phyloP scores from a whole-genome alignment of 2,329 filamentous ascomycete genomes.

The Aschersonia sp. region DNA sequence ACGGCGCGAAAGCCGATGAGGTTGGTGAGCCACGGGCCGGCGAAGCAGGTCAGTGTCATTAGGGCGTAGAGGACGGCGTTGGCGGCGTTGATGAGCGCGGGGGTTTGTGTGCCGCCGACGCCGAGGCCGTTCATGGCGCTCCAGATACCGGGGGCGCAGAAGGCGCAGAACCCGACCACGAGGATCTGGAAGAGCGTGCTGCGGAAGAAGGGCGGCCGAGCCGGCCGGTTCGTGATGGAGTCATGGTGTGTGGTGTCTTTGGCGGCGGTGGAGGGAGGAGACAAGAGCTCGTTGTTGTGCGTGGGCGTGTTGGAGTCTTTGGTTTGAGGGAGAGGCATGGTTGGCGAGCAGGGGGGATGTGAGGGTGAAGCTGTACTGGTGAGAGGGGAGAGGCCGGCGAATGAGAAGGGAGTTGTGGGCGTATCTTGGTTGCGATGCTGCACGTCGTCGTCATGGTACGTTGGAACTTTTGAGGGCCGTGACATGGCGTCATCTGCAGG shows the following conservation, averaged over 20 bases:
- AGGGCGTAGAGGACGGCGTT: constrained; percentile 33
- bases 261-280: background rate
- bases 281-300: background rate
- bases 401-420: too few relatives aligned
- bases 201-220: background rate
- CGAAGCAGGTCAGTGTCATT: constrained; percentile 29
- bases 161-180: constrained; percentile 36
- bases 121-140: constrained; percentile 10
- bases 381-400: too few relatives aligned
- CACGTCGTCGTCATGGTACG: too few relatives aligned
- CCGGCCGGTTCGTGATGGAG: too few relatives aligned
- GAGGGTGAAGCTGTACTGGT: too few relatives aligned
- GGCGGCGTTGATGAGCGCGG: constrained; percentile 23
- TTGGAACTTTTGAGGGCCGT: too few relatives aligned
- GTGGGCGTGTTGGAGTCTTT: too few relatives aligned
- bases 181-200: constrained; percentile 36
- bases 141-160: constrained; percentile 36
- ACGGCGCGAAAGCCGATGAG: constrained; percentile 31
- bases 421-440: too few relatives aligned
- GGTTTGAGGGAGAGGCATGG: too few relatives aligned
- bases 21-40: constrained; percentile 32
- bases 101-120: background rate
- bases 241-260: background rate
- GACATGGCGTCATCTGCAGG: too few relatives aligned
- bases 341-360: too few relatives aligned